Evolutionary conservation across 2,329 filamentous ascomycete genomes (phyloP).

Genomic region (Ophiostoma tasmaniense): DNA sequence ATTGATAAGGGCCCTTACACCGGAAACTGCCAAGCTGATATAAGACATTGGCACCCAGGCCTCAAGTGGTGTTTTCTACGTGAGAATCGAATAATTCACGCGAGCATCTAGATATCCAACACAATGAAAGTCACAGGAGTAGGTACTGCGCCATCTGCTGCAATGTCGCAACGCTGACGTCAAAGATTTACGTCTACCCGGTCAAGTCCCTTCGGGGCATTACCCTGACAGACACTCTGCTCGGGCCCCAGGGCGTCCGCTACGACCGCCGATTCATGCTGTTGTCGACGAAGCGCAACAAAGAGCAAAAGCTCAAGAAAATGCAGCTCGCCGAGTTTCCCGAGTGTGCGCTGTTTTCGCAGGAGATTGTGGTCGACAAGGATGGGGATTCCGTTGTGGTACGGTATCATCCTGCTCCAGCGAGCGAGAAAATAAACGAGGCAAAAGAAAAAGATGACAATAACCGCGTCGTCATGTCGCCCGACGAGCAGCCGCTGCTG

Average conservation of each 20-base stretch:
- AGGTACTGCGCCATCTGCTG: background rate
- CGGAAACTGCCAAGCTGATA: background rate
- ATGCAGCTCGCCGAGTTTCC: constrained; percentile 52
- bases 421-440: constrained; percentile 9
- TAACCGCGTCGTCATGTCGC: constrained; percentile 13
- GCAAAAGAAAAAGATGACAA: background rate
- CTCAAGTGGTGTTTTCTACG: no score
- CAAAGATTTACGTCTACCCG: constrained; percentile 61
- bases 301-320: constrained; percentile 37
- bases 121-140: constrained; percentile 14
- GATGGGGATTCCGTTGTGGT: constrained; percentile 30
- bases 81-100: background rate
- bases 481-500: constrained; percentile 15
- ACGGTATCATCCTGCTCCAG: constrained; percentile 29
- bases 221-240: constrained; percentile 40
- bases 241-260: constrained; percentile 54
- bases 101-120: background rate
- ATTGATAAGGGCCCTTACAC: background rate
- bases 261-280: constrained; percentile 67
- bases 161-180: background rate
- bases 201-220: constrained; percentile 64
- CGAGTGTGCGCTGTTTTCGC: constrained; percentile 56
- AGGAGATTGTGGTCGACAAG: constrained; percentile 36
- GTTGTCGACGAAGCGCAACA: constrained; percentile 37
- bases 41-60: background rate